phyloP scores from a whole-genome alignment of 169 alveolate species.

The Cryptosporidium sp. region DNA sequence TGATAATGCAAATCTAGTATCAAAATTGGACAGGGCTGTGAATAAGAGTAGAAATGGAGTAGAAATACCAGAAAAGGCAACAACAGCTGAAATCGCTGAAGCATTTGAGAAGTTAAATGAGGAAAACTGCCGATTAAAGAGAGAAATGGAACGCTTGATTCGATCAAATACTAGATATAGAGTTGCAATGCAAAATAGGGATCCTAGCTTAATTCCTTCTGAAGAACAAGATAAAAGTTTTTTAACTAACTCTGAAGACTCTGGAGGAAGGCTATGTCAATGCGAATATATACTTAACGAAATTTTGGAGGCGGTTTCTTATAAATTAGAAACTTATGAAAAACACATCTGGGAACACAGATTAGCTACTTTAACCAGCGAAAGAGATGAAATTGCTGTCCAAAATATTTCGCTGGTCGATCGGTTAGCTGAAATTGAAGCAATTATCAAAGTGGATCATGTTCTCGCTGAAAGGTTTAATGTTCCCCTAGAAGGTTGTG shows the following conservation, averaged over 20 bases:
- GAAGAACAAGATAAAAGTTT: slow-evolving; percentile 28
- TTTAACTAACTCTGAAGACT: neutral
- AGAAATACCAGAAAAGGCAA: slow-evolving; percentile 62
- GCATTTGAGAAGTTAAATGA: slow-evolving; percentile 46
- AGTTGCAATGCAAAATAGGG: slow-evolving; percentile 70
- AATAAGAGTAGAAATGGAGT: slow-evolving; percentile 67
- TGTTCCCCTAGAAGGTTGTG: slow-evolving; percentile 68
- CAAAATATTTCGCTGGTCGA: slow-evolving; percentile 62
- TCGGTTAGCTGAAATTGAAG: slow-evolving; percentile 69
- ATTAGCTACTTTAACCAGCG: slow-evolving; percentile 42
- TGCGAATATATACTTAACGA: slow-evolving; percentile 71
- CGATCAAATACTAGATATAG: slow-evolving; percentile 59
- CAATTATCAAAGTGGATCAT: slow-evolving; percentile 71
- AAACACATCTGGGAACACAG: slow-evolving; percentile 75
- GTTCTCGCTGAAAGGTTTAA: slow-evolving; percentile 68
- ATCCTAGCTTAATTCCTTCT: slow-evolving; percentile 51
- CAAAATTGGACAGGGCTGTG: slow-evolving; percentile 64
- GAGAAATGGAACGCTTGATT: slow-evolving; percentile 70
- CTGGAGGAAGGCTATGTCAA: slow-evolving; percentile 26
- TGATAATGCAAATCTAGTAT: slow-evolving; percentile 50
- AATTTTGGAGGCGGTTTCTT: slow-evolving; percentile 54
- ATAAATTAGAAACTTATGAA: slow-evolving; percentile 67
- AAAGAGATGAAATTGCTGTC: slow-evolving; percentile 73
- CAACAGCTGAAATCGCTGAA: slow-evolving; percentile 63
- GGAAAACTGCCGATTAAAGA: slow-evolving; percentile 45